A percentile compares a stretch with the other conserved stretches of the same genome.
These are phyloP conservation scores for Cordyceps javanica DNA, from an alignment of 2,329 filamentous ascomycete genomes.

Conservation along the genomic window DNA sequence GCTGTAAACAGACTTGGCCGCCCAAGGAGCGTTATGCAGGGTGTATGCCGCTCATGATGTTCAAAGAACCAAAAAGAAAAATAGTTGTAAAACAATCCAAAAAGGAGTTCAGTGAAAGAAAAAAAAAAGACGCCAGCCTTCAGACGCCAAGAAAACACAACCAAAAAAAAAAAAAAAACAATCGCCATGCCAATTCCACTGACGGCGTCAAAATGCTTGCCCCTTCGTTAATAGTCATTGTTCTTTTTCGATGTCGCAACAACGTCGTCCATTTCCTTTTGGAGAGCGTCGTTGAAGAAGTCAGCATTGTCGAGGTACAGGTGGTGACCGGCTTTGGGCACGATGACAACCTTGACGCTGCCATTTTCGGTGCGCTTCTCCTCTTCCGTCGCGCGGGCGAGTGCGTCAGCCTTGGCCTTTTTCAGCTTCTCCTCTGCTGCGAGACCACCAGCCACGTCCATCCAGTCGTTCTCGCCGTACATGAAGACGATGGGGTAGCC, in stretches of 20 bases:
- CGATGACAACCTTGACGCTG: slow-evolving; percentile 72
- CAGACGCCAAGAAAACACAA: neutral
- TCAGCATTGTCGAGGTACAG: slow-evolving; percentile 55
- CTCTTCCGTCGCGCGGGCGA: slow-evolving; percentile 58
- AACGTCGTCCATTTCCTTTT: slow-evolving; percentile 49
- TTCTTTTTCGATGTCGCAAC: slow-evolving; percentile 22
- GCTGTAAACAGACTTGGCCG: neutral
- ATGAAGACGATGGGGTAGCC: slow-evolving; percentile 84
- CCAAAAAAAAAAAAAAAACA: neutral
- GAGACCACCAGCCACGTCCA: slow-evolving; percentile 84
- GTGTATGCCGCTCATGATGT: neutral
- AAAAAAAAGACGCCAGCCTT: neutral
- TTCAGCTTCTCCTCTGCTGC: slow-evolving; percentile 76
- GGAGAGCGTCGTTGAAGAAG: slow-evolving; percentile 49
- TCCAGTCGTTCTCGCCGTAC: slow-evolving; percentile 99
- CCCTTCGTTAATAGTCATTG: neutral
- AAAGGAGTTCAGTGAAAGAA: neutral
- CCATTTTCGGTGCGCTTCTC: slow-evolving; percentile 70
- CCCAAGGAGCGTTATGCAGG: neutral
- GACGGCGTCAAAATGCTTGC: neutral
- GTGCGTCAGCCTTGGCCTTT: slow-evolving; percentile 52
- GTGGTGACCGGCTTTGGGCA: slow-evolving; percentile 56
- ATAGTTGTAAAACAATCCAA: neutral
- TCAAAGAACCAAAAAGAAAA: neutral
- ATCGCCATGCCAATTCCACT: neutral